These are phyloP conservation scores for Cercospora canescens DNA, from an alignment of 2,329 filamentous ascomycete species.

Conservation along the genomic window DNA sequence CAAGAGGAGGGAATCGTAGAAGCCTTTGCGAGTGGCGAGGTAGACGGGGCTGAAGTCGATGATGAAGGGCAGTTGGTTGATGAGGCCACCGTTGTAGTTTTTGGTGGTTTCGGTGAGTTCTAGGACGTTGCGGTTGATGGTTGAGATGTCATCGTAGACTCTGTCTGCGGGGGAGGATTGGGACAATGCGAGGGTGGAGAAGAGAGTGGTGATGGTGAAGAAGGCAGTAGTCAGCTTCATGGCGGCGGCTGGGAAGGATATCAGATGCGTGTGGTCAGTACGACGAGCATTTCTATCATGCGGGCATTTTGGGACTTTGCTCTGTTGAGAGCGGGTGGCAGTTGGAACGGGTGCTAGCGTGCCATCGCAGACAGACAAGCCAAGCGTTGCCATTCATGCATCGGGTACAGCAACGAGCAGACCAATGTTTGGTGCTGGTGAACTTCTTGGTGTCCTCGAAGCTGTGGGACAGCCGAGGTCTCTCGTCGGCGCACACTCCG, in stretches of 20 bases:
- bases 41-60: constrained; percentile 16
- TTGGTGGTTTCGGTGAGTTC: constrained; percentile 4
- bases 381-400: neutral
- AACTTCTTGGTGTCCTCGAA: neutral
- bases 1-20: constrained; percentile 16
- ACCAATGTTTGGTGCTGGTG: neutral
- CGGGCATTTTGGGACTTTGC: neutral
- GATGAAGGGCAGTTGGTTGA: constrained; percentile 3
- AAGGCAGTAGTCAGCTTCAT: neutral
- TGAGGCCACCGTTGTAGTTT: constrained; percentile 6
- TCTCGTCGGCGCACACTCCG: neutral
- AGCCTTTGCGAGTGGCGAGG: constrained; percentile 22
- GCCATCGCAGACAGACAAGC: neutral
- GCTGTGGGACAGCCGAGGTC: neutral
- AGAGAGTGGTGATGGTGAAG: neutral
- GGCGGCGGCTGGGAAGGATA: neutral
- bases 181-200: neutral
- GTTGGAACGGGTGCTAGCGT: neutral
- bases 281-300: neutral
- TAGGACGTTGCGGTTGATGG: constrained; percentile 3
- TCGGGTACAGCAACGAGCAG: neutral
- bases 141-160: constrained; percentile 8
- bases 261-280: neutral
- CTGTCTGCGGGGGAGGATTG: neutral
- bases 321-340: neutral